Percentiles rank a stretch among this genome's conserved stretches.
phyloP scores from a whole-genome alignment of 805 yeast genomes.

The Kazachstania psychrophila region DNA sequence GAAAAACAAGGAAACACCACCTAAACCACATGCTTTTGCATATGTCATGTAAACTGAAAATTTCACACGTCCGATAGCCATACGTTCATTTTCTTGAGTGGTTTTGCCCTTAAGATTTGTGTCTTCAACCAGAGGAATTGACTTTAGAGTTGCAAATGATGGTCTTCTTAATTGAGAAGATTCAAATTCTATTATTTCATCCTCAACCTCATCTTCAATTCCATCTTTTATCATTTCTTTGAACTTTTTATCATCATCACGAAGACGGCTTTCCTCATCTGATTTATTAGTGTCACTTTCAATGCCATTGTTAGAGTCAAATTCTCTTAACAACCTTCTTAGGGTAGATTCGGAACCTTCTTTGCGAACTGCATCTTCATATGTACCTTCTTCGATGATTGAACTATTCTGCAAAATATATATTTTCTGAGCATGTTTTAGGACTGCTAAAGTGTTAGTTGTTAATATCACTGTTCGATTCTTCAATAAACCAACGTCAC shows the following conservation, averaged over 20 bases:
- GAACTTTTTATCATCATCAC: background rate
- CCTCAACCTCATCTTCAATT: slow-evolving; percentile 1
- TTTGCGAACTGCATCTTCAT: slow-evolving; percentile 33
- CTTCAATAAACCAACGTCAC: slow-evolving; percentile 37
- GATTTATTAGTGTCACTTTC: slow-evolving; percentile 2
- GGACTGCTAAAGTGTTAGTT: slow-evolving; percentile 48
- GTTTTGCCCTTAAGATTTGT: slow-evolving; percentile 30
- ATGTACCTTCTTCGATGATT: slow-evolving; percentile 52
- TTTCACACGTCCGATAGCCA: slow-evolving; percentile 53
- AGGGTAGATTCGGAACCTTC: slow-evolving; percentile 26
- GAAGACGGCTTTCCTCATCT: slow-evolving; percentile 7
- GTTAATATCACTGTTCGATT: slow-evolving; percentile 48
- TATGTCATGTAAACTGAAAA: slow-evolving; percentile 45
- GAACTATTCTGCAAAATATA: slow-evolving; percentile 46
- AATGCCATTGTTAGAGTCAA: slow-evolving; percentile 24
- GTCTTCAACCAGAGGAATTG: slow-evolving; percentile 28
- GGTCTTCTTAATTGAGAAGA: slow-evolving; percentile 40
- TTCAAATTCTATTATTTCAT: slow-evolving; percentile 7
- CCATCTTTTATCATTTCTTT: slow-evolving; percentile 3
- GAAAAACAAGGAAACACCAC: slow-evolving; percentile 39
- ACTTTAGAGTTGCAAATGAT: slow-evolving; percentile 50
- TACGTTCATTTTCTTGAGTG: slow-evolving; percentile 41
- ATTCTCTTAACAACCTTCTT: slow-evolving; percentile 22
- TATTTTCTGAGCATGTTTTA: slow-evolving; percentile 51
- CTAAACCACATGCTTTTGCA: slow-evolving; percentile 48